phyloP scores from a whole-genome alignment of 371 early-diverging fungal species.

The Capillidium heterosporum region DNA sequence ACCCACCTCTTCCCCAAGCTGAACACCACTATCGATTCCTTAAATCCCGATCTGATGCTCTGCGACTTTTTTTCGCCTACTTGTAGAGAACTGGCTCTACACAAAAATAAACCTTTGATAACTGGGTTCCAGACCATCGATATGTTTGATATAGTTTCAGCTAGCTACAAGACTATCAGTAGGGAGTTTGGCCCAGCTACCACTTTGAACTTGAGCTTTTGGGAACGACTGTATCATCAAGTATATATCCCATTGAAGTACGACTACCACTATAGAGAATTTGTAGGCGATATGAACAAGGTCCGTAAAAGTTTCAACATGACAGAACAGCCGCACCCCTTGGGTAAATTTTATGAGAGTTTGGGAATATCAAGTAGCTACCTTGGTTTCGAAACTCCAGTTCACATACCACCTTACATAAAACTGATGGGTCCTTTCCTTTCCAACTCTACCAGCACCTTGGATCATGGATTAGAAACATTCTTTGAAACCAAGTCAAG shows the following conservation, averaged over 20 bases:
- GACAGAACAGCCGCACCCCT: neutral
- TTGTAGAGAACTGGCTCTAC: constrained; percentile 1
- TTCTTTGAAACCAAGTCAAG: neutral
- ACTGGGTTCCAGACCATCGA: neutral
- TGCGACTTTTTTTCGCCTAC: constrained; percentile 4
- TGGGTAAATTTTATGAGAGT: neutral
- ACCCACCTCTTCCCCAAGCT: neutral
- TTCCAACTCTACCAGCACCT: neutral
- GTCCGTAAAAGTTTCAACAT: neutral
- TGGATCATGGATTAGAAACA: neutral
- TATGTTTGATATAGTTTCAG: too few species aligned
- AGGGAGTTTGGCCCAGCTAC: too few species aligned
- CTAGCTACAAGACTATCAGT: too few species aligned
- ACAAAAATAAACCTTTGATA: neutral
- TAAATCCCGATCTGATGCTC: constrained; percentile 1
- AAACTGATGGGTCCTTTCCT: constrained; percentile 2
- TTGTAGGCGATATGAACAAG: neutral
- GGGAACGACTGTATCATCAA: neutral
- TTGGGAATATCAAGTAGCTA: neutral
- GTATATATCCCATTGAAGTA: neutral
- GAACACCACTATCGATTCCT: neutral
- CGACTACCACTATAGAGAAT: neutral
- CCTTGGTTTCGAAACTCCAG: neutral
- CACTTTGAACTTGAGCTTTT: neutral
- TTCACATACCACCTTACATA: neutral